Evolutionary conservation across 495 filamentous ascomycete genomes (phyloP), one percentile per base, ranked within the genome.

Genomic region (Talaromyces thailandensis): DNA sequence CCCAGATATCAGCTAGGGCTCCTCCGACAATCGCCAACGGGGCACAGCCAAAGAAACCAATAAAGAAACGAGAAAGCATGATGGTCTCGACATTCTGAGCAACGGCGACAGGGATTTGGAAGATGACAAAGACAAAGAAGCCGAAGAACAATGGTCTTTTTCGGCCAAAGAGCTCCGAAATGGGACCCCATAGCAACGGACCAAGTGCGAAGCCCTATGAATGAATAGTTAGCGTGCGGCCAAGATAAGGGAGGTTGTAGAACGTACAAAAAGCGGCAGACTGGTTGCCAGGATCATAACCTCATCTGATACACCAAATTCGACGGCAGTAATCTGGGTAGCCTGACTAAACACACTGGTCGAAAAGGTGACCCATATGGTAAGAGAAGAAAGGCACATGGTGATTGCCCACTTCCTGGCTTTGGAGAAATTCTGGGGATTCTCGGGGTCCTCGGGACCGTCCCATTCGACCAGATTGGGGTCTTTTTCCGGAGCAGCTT

Each of bases 391-490:
- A 61, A 88, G 73, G 29, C 87, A 76, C 66, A 84, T 80, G 0
- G 92, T 87, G 55, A 89, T 80, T 0, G 85, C 62, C 86, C 88
- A 92, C 74, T 95, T 95, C 57, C 79, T 77, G 43, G 71, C 64
- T 0, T 66, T 62, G 0, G 82, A 68, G 65, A 87, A 90, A 71
- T 93, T 92, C 68, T 85, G 78, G 4, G 89, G 89, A 73, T 91
- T 89, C 50, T 82, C 74, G 0, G 87, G 87, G 64, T 93, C 89
- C 56, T 88, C 67, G 0, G 73, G 75, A 7, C 77, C 76, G 64
- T 78, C 71, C 70, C 72, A 80, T 35, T 73, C 73, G 1, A 80
- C 73, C 6, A 79, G 65, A 40, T 78, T 76, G 12, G 77, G 74
- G 53, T 79, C 76, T 60, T 70, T 73, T 12, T 65, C 64, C 11